Base-by-base conservation (phyloP, 2,329 filamentous ascomycete genomes). In the Clarireedia hainanense region DNA sequence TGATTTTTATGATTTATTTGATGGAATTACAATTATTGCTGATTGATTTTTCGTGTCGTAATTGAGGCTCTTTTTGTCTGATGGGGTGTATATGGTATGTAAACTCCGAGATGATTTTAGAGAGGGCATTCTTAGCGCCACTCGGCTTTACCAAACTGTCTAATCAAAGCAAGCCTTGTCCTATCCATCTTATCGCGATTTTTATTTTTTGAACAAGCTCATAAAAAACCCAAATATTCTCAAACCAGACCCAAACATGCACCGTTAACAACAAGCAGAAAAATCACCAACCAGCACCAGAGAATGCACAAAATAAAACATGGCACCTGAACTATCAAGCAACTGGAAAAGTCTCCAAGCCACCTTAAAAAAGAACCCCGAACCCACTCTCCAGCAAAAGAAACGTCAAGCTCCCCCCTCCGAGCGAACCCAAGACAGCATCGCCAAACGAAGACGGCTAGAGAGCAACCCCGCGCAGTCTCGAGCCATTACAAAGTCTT, bases 321-420 rank as follows among this genome's bases (percentile, higher is more conserved):
- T 70, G 68, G 63, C 66, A 43, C 65, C 65, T 6, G 62, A 67
- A 64, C 71, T 85, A 36, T 86, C 83, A 12, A 83, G 80, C 53
- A 91, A 91, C 69, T 91, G 88, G 88, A 90, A 89, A 72, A 86
- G 80, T 72, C 77, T 91, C 54, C 86, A 90, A 72, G 79, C 80
- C 61, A 79, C 78, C 52, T 70, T 14, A 76, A 76, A 59, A 72
- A 76, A 60, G 75, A 78, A 63, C 67, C 71, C 34, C 68, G 68
- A 57, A 57, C 34, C 61, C 30, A 24, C 24, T 57, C 9, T 61
- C 65, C 62, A 70, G 58, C 57, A 73, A 60, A 67, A 68, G 58
- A 65, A 74, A 63, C 23, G 52, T 30, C 40, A 48, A 34, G 52
- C 52, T 49, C 58, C 57, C 60, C 60, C 59, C 20, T 67, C 52